Evolutionary conservation across 176 grass and related monocot genomes (phyloP).

Genomic region (Rhipidocladum racemiflorum): DNA sequence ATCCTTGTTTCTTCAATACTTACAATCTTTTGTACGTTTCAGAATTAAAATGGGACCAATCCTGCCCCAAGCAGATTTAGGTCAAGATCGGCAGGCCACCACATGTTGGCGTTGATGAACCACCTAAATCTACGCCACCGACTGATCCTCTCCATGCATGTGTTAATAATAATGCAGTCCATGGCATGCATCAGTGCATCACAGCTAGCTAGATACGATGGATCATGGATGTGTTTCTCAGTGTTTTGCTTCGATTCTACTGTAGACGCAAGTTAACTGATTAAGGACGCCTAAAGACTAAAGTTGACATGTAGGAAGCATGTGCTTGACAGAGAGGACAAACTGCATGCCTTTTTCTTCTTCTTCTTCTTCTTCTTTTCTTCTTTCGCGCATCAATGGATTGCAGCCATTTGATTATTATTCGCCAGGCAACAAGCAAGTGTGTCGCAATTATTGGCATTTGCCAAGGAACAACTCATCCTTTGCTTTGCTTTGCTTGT

Average conservation of each 20-base stretch:
- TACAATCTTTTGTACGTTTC: neutral
- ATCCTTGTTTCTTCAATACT: neutral
- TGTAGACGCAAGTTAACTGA: neutral
- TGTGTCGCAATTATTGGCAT: neutral
- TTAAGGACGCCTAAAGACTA: neutral
- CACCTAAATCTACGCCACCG: slow-evolving; percentile 12
- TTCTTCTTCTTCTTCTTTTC: neutral
- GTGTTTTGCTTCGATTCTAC: neutral
- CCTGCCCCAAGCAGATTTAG: neutral
- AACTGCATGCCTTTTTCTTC: neutral
- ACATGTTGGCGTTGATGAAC: neutral
- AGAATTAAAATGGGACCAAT: neutral
- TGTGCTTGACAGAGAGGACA: neutral
- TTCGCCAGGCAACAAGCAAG: neutral
- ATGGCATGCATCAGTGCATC: no score
- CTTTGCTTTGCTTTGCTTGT: neutral
- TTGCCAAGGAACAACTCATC: neutral
- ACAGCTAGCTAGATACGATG: neutral
- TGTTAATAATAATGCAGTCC: neutral
- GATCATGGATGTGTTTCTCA: neutral
- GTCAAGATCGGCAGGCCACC: neutral
- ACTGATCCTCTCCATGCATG: neutral
- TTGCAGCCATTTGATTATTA: neutral
- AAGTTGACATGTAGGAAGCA: neutral
- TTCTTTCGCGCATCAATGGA: neutral